These are phyloP conservation scores for Psilocybe subaeruginosa DNA, from an alignment of 768 basidiomycete genomes.

Conservation along the genomic window DNA sequence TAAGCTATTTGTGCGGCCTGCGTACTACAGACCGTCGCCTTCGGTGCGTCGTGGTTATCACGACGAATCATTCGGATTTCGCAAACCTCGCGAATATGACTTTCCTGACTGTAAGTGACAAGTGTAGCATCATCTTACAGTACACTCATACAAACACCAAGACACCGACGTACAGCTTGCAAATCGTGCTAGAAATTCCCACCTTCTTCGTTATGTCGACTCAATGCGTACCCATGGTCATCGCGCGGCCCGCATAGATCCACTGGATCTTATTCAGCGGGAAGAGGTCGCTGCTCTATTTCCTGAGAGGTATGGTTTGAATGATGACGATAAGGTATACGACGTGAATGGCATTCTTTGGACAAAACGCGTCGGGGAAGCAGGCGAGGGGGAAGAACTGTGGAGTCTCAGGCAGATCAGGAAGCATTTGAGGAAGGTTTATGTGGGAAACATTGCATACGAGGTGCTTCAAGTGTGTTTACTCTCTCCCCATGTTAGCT, in stretches of 20 bases:
- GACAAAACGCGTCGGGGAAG: constrained; percentile 52
- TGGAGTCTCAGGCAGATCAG: constrained; percentile 78
- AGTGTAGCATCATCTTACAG: not conserved
- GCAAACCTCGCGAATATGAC: constrained; percentile 61
- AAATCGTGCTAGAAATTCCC: constrained; percentile 69
- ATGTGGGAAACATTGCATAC: constrained; percentile 86
- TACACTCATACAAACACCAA: constrained; percentile 24
- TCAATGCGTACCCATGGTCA: constrained; percentile 86
- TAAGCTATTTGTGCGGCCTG: not conserved
- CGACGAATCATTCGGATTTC: constrained; percentile 80
- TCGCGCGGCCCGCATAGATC: constrained; percentile 85
- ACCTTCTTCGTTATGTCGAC: constrained; percentile 87
- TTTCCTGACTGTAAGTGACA: constrained; percentile 71
- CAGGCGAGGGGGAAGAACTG: constrained; percentile 34
- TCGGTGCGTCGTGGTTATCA: constrained; percentile 52
- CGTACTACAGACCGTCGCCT: not conserved
- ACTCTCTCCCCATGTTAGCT: not conserved
- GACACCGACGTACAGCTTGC: constrained; percentile 67
- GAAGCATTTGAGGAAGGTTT: constrained; percentile 68
- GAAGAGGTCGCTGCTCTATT: constrained; percentile 79
- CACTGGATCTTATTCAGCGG: constrained; percentile 83
- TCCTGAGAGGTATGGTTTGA: constrained; percentile 76
- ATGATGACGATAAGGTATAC: constrained; percentile 53
- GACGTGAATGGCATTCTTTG: constrained; percentile 84
- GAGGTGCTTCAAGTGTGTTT: constrained; percentile 47